These are phyloP conservation scores for Lactifluus pinguis DNA, from an alignment of 768 basidiomycete species.

Conservation along the genomic window DNA sequence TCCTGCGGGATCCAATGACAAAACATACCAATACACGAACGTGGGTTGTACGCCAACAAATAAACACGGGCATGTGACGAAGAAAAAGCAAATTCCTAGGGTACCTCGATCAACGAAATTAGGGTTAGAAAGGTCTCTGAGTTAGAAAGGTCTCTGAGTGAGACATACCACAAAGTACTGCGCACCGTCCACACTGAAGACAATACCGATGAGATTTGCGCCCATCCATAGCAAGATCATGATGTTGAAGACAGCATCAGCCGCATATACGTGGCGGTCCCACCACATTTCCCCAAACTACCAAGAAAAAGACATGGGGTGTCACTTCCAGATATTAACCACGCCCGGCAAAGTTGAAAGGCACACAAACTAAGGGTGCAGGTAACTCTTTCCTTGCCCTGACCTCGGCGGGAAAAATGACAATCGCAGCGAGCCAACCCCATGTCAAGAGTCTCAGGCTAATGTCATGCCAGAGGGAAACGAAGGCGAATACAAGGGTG, in stretches of 20 bases:
- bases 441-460: slow-evolving; percentile 81
- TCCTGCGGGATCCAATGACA: slow-evolving; percentile 2
- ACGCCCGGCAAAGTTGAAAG: not conserved
- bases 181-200: slow-evolving; percentile 77
- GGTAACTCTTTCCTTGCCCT: slow-evolving; percentile 53
- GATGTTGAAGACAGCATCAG: slow-evolving; percentile 78
- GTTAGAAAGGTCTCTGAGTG: no score
- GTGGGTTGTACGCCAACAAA: slow-evolving; percentile 85
- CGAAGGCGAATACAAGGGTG: slow-evolving; percentile 84
- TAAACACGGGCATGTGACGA: slow-evolving; percentile 48
- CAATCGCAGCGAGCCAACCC: slow-evolving; percentile 93
- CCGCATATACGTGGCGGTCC: slow-evolving; percentile 81
- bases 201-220: slow-evolving; percentile 94
- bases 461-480: slow-evolving; percentile 96
- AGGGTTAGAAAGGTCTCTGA: no score
- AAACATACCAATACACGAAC: slow-evolving; percentile 90
- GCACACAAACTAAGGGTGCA: slow-evolving; percentile 44
- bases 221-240: slow-evolving; percentile 65
- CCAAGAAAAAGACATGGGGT: not conserved
- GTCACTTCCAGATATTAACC: not conserved
- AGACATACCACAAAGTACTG: slow-evolving; percentile 53
- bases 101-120: not conserved
- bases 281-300: slow-evolving; percentile 63
- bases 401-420: slow-evolving; percentile 86
- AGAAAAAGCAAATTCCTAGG: slow-evolving; percentile 58